A percentile compares a stretch with the other conserved stretches of the same genome.
Evolutionary conservation across 306 rosid species (phyloP).

Genomic region (Carpinus viminea): DNA sequence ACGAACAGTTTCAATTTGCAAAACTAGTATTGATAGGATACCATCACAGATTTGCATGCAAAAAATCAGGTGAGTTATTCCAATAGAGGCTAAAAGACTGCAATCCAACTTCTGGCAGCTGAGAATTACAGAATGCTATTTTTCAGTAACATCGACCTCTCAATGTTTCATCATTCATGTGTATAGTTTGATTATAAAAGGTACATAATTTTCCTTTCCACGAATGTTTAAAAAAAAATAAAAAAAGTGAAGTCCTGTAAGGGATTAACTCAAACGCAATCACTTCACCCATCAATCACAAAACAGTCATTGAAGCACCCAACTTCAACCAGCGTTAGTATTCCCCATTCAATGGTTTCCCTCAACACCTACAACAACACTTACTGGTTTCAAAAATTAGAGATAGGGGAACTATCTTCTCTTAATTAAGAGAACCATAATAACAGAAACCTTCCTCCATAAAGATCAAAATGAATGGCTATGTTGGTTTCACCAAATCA

Average conservation of each 20-base stretch:
- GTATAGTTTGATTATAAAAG: neutral
- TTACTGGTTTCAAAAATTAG: slow-evolving; percentile 3
- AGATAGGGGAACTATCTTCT: slow-evolving; percentile 15
- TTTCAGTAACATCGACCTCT: neutral
- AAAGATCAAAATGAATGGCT: slow-evolving; percentile 34
- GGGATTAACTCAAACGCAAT: neutral
- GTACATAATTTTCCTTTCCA: neutral
- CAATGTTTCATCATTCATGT: neutral
- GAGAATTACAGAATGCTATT: neutral
- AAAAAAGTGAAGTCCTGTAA: neutral
- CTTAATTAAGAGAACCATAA: slow-evolving; percentile 14
- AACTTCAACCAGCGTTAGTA: slow-evolving; percentile 24
- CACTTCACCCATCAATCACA: neutral
- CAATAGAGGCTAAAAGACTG: neutral
- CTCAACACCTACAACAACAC: slow-evolving; percentile 27
- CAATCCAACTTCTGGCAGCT: neutral
- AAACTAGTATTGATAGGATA: neutral
- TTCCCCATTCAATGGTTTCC: slow-evolving; percentile 23
- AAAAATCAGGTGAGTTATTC: neutral
- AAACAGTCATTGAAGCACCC: slow-evolving; percentile 7
- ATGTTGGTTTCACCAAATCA: slow-evolving; percentile 42
- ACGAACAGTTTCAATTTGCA: neutral
- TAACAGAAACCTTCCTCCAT: slow-evolving; percentile 35
- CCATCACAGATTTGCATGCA: slow-evolving; percentile 4
- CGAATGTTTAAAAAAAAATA: no score